Percentiles rank a stretch among this genome's conserved stretches.
These are phyloP conservation scores for Chlamydomonas schloesseri DNA, from an alignment of 139 green algal species.

Conservation along the genomic window DNA sequence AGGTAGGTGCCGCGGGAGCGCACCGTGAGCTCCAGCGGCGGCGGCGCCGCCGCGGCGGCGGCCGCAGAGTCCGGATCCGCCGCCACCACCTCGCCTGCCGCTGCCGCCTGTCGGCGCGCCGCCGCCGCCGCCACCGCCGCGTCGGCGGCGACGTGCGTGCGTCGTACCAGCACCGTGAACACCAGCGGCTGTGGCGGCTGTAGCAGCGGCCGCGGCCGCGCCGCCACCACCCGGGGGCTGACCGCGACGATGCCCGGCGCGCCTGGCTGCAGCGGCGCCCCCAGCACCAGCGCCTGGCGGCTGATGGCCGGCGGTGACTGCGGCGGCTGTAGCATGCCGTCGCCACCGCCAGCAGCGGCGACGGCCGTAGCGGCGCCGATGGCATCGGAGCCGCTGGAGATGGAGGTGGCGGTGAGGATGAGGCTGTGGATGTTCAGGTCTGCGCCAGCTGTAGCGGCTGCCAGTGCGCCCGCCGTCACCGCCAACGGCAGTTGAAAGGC, in stretches of 20 bases:
- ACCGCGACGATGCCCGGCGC: slow-evolving; percentile 8
- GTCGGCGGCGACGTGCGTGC: not conserved
- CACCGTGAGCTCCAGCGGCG: slow-evolving; percentile 3
- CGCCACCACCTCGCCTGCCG: not conserved
- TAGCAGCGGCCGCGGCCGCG: not conserved
- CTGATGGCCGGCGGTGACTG: not conserved
- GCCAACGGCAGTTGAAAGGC: too few species aligned
- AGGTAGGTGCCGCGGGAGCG: slow-evolving; percentile 16
- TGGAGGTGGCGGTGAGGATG: too few species aligned
- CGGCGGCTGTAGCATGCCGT: not conserved
- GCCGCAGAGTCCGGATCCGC: not conserved
- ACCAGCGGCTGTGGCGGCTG: not conserved
- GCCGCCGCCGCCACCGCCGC: not conserved
- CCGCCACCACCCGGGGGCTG: not conserved
- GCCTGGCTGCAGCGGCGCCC: not conserved
- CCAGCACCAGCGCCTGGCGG: slow-evolving; percentile 18
- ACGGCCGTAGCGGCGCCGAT: not conserved
- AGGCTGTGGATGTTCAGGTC: too few species aligned
- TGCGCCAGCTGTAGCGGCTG: too few species aligned
- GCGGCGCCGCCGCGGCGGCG: not conserved
- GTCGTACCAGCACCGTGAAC: not conserved
- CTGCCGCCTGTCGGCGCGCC: not conserved
- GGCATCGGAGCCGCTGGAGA: too few species aligned
- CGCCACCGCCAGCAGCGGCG: not conserved
- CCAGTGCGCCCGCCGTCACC: not conserved